Base-by-base conservation (phyloP, 108 stramenopile genomes). In the Conticribra weissflogii region DNA sequence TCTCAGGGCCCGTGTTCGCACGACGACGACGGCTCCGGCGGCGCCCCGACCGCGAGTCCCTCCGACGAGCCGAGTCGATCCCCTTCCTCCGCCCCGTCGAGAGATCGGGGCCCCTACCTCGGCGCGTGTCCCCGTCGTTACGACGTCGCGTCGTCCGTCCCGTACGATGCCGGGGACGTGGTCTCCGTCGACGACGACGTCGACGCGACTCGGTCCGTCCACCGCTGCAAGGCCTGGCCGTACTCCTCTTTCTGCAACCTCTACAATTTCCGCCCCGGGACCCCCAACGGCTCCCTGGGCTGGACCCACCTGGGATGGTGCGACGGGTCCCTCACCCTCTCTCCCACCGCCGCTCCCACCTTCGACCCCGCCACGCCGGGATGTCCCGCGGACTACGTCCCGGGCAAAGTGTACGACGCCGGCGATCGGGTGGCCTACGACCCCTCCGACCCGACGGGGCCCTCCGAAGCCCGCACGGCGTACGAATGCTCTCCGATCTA, bases 401-500 rank as follows among this genome's bases (percentile, higher is more conserved):
- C 2, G 14, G 21, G 3, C 1, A 0, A 22, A 28, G 1, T 9
- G 1, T 63, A 63, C 30, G 50, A 32, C 5, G 63, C 31, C 0
- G 63, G 63, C 4, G 63, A 63, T n/a, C 29, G 19, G 28, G 63
- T 63, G 21, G 18, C 48, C 49, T 22, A 63, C 21, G 19, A 31
- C 1, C 9, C 18, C 8, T 21, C 51, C 19, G 63, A 51, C 27
- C 51, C 25, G 18, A 2, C 31, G 21, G 49, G 63, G 49, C 28
- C 49, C n/a, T n/a, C n/a, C n/a, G n/a, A n/a, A n/a, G n/a, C n/a
- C n/a, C n/a, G n/a, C n/a, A n/a, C n/a, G n/a, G n/a, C n/a, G n/a
- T n/a, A n/a, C n/a, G n/a, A n/a, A n/a, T 1, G 49, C 1, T 18
- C 33, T 28, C 29, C 63, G 49, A 12, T 8, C 18, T 32, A 29